These are phyloP conservation scores for Gaillardinia entomophila DNA, from an alignment of 805 yeast species.

Conservation along the genomic window DNA sequence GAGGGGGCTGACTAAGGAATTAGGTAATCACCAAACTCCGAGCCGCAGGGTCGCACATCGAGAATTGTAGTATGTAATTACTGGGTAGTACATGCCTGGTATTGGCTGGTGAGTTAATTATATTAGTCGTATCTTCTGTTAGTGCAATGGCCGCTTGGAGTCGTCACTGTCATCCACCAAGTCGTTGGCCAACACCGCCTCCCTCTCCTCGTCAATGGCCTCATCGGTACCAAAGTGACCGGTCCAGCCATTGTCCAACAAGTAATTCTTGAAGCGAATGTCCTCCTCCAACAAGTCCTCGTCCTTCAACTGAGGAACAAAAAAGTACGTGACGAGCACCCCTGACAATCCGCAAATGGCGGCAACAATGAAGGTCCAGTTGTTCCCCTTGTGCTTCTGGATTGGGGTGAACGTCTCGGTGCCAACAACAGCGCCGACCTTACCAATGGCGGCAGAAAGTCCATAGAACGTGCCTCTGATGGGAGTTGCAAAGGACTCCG, in stretches of 20 bases:
- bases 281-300: slow-evolving; percentile 68
- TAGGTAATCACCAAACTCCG: not conserved
- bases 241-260: slow-evolving; percentile 55
- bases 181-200: not conserved
- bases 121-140: no score
- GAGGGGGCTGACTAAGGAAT: not conserved
- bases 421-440: slow-evolving; percentile 82
- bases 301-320: slow-evolving; percentile 63
- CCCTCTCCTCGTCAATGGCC: slow-evolving; percentile 3
- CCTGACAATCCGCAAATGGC: slow-evolving; percentile 69
- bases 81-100: no score
- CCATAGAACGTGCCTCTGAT: slow-evolving; percentile 76
- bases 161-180: not conserved
- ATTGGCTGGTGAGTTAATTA: no score
- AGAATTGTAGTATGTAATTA: no score
- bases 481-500: slow-evolving; percentile 71
- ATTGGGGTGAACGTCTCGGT: slow-evolving; percentile 69
- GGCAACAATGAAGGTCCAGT: slow-evolving; percentile 76
- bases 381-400: slow-evolving; percentile 54
- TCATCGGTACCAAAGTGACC: slow-evolving; percentile 39
- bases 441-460: slow-evolving; percentile 72
- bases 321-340: slow-evolving; percentile 50
- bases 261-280: slow-evolving; percentile 52
- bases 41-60: not conserved
- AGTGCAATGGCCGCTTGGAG: no score